Evolutionary conservation across 495 filamentous ascomycete species (phyloP).

Genomic region (Xylaria acuta): DNA sequence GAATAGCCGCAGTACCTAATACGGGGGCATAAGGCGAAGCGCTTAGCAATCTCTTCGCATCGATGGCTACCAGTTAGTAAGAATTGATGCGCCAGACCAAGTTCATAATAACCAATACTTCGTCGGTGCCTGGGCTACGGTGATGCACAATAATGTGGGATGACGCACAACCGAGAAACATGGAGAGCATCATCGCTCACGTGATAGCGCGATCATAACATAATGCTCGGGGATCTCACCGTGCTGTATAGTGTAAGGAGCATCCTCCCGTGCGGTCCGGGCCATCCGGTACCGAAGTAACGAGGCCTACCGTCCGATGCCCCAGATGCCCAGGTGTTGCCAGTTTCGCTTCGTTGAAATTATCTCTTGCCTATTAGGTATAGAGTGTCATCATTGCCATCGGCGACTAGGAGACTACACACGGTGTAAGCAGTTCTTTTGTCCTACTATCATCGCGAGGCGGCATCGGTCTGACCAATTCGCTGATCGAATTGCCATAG

Average conservation of each 20-base stretch:
- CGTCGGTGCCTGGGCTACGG: not conserved
- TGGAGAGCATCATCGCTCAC: not conserved
- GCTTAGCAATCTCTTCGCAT: constrained; percentile 8
- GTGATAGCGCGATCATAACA: not conserved
- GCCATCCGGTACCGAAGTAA: constrained; percentile 11
- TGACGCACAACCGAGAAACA: not conserved
- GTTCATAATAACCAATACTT: not conserved
- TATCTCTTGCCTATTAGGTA: constrained; percentile 5
- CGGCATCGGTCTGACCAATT: not conserved
- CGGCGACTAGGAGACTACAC: not conserved
- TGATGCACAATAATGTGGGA: constrained; percentile 1
- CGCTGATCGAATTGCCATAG: not conserved
- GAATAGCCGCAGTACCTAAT: not conserved
- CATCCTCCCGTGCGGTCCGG: constrained; percentile 18
- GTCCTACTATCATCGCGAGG: constrained; percentile 7
- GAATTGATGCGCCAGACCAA: constrained; percentile 9
- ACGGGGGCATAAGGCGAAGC: not conserved
- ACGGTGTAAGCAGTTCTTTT: constrained; percentile 16
- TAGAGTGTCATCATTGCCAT: not conserved
- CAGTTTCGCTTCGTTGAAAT: not conserved
- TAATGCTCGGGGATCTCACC: constrained; percentile 3
- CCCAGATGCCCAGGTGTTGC: too few relatives aligned
- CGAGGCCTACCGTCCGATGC: not conserved
- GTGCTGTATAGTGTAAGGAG: not conserved
- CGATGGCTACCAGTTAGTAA: not conserved